Base-by-base conservation (phyloP, 768 basidiomycete species). In the Hemileccinum impolitum region DNA sequence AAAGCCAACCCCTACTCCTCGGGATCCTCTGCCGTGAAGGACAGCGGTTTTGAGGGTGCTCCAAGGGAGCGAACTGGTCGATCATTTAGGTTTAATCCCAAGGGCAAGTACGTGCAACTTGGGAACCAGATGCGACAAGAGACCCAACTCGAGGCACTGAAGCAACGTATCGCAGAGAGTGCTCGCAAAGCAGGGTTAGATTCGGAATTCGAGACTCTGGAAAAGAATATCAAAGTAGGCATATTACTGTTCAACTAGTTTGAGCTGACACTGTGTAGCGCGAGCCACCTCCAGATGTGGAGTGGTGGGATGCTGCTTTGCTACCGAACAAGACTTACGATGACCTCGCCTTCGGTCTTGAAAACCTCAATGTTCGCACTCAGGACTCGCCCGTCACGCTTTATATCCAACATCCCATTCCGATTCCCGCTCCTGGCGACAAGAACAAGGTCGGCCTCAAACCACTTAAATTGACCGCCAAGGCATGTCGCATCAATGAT, bases 271-370 rank as follows among this genome's bases (percentile, higher is more conserved):
- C 37, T 45, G 42, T 50, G 35, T 57, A 94, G 87, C 78, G 94
- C 38, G 81, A 82, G 47, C 79, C 90, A 1, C 96, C 95, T 7
- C 95, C 95, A 0, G 85, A 81, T 5, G 80, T 85, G 4, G 96
- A 98, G 66, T 99, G 96, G 96, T 99, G 96, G 96, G 96, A 99
- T 69, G 84, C 80, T 18, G 79, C 90, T 0, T 72, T 97, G 13
- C 72, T 99, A 10, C 88, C 90, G 0, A 84, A 75, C 57, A 85
- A 87, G 70, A 77, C 72, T 4, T 98, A 98, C 66, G 79, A 81
- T 39, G 93, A 94, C 50, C 65, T 95, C 43, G 69, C 70, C 2
- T 65, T 77, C 21, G 84, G 83, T 25, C 58, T 85, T 41, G 71
- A 75, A 21, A 67, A 70, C 13, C 70, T 91, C 45, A 84, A 81